These are phyloP conservation scores for Kuraishia molischiana DNA, from an alignment of 805 yeast species.

Conservation along the genomic window DNA sequence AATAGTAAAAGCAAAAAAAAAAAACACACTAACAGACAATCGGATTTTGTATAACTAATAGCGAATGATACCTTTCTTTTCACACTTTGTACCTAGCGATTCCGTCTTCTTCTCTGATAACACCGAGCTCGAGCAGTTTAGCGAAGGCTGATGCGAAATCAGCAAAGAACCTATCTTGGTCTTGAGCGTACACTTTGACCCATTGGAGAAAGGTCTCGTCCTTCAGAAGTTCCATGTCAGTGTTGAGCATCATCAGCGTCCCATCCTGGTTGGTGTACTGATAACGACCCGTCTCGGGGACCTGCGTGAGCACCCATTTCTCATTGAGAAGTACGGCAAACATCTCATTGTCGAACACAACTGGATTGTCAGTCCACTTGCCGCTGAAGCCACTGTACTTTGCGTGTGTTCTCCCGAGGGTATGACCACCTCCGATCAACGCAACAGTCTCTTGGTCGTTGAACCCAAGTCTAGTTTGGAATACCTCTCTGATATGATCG, in stretches of 20 bases:
- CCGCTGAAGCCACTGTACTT: constrained; percentile 39
- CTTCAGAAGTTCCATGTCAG: constrained; percentile 57
- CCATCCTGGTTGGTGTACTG: constrained; percentile 28
- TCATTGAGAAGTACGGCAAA: constrained; percentile 36
- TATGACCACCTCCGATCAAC: constrained; percentile 69
- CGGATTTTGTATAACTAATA: neutral
- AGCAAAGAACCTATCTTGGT: constrained; percentile 48
- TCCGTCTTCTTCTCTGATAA: constrained; percentile 22
- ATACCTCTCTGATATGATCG: constrained; percentile 53
- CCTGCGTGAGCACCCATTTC: constrained; percentile 27
- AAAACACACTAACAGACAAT: constrained; percentile 7
- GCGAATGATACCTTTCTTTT: neutral
- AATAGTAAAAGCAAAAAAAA: neutral
- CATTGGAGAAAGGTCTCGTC: constrained; percentile 50
- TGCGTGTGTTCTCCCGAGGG: constrained; percentile 68
- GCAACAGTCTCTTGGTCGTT: constrained; percentile 67
- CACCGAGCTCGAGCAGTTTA: constrained; percentile 44
- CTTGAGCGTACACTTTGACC: constrained; percentile 60
- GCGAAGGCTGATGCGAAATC: constrained; percentile 62
- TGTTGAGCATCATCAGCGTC: constrained; percentile 73
- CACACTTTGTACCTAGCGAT: constrained; percentile 18
- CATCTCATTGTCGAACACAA: constrained; percentile 31
- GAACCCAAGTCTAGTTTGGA: constrained; percentile 51
- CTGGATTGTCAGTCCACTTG: constrained; percentile 33
- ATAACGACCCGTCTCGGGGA: constrained; percentile 29